Percentiles rank a stretch among this genome's conserved stretches.
phyloP scores from a whole-genome alignment of 202 grass and related monocot genomes.

The Setaria viridis region DNA sequence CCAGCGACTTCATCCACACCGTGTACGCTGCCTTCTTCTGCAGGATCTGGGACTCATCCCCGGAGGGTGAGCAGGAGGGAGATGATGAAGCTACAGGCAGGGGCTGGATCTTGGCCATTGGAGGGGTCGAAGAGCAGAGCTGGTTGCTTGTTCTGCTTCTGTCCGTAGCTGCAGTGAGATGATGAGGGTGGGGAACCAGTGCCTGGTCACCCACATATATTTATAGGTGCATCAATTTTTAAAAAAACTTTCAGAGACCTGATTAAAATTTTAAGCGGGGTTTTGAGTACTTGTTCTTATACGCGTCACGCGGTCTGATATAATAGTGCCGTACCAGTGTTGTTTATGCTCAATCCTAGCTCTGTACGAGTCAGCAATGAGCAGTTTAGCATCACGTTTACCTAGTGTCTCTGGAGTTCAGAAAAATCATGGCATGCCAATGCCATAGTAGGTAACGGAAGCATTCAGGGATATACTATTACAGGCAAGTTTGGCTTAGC shows the following conservation, averaged over 20 bases:
- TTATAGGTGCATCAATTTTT: slow-evolving; percentile 22
- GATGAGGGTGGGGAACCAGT: not conserved
- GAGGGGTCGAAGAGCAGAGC: not conserved
- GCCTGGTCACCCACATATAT: not conserved
- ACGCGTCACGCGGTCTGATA: slow-evolving; percentile 31
- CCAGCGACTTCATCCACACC: slow-evolving; percentile 69
- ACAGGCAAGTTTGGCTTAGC: not conserved
- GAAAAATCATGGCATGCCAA: slow-evolving; percentile 5
- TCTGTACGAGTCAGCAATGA: slow-evolving; percentile 20
- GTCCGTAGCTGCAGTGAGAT: not conserved
- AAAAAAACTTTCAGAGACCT: not conserved
- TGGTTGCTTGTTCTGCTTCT: not conserved
- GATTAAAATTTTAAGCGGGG: not conserved
- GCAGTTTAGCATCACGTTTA: slow-evolving; percentile 30
- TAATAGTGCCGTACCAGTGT: not conserved
- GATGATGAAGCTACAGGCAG: not conserved
- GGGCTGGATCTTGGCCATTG: slow-evolving; percentile 67
- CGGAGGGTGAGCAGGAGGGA: not conserved
- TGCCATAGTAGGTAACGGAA: not conserved
- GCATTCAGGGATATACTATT: not conserved
- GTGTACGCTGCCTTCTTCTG: slow-evolving; percentile 40
- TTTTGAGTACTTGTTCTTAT: slow-evolving; percentile 2
- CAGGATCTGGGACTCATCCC: not conserved
- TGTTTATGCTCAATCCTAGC: slow-evolving; percentile 41
- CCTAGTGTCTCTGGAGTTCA: not conserved